Percentiles rank a stretch among this genome's conserved stretches.
These are phyloP conservation scores for Stygiomarasmius scandens DNA, from an alignment of 1,284 basidiomycete species.

Conservation along the genomic window DNA sequence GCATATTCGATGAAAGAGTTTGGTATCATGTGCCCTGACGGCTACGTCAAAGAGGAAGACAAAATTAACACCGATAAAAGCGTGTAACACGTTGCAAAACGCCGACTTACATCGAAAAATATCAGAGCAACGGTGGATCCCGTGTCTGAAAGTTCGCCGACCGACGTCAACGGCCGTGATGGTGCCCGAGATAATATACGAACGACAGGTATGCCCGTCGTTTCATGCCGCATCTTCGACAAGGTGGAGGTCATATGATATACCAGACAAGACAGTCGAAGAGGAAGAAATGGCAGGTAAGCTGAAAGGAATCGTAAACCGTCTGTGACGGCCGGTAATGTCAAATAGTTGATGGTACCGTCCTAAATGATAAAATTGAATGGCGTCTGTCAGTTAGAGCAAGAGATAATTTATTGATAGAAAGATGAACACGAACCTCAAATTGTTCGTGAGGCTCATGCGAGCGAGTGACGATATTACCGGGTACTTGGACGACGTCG, in stretches of 20 bases:
- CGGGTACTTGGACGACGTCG: constrained; percentile 79
- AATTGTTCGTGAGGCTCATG: constrained; percentile 70
- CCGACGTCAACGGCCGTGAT: constrained; percentile 49
- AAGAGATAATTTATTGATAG: neutral
- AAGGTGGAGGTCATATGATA: constrained; percentile 59
- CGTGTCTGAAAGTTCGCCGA: constrained; percentile 68
- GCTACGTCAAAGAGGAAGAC: constrained; percentile 37
- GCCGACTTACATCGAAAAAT: constrained; percentile 60
- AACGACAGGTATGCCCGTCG: constrained; percentile 57
- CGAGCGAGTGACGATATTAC: constrained; percentile 63
- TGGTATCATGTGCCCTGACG: constrained; percentile 64
- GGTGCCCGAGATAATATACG: constrained; percentile 66
- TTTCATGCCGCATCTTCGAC: constrained; percentile 58
- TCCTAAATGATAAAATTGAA: constrained; percentile 49
- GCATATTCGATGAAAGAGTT: constrained; percentile 72
- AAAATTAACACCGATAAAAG: neutral
- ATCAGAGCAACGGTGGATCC: constrained; percentile 68
- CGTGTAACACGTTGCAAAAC: constrained; percentile 7
- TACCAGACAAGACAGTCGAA: constrained; percentile 68
- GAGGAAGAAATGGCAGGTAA: constrained; percentile 75
- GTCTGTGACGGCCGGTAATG: constrained; percentile 72
- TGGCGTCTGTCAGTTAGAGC: neutral
- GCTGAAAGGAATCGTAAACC: constrained; percentile 75
- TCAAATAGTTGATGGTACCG: constrained; percentile 81
- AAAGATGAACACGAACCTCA: constrained; percentile 52